These are phyloP conservation scores for Phytopythium vexans DNA, from an alignment of 352 stramenopile species.

Conservation along the genomic window DNA sequence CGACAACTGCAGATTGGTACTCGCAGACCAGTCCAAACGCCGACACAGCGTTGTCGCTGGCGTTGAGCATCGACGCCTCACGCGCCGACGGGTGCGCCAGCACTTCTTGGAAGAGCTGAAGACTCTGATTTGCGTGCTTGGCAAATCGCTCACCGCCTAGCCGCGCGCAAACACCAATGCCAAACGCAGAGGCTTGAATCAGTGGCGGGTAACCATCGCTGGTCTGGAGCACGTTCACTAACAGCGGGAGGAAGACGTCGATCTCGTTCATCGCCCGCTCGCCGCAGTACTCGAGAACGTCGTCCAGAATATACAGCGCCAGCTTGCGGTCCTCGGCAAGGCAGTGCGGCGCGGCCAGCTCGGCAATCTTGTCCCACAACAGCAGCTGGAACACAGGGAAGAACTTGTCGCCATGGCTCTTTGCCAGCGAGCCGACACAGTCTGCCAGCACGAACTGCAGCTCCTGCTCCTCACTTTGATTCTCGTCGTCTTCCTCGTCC, in stretches of 20 bases:
- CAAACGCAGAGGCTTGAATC: conserved; percentile 70
- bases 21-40: conserved; percentile 74
- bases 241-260: conserved; percentile 63
- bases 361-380: conserved; percentile 75
- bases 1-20: conserved; percentile 45
- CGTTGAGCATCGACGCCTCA: conserved; percentile 54
- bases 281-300: conserved; percentile 80
- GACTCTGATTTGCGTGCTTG: conserved; percentile 38
- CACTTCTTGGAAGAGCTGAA: conserved; percentile 61
- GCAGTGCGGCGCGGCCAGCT: conserved; percentile 61
- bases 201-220: conserved; percentile 53
- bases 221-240: conserved; percentile 61
- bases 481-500: conserved; percentile 54
- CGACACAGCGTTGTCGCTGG: conserved; percentile 77
- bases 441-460: conserved; percentile 81
- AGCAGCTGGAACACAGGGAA: conserved; percentile 75
- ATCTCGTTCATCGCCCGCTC: conserved; percentile 39
- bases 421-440: conserved; percentile 69
- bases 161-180: conserved; percentile 64
- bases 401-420: conserved; percentile 59
- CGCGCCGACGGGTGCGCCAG: conserved; percentile 50
- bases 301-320: conserved; percentile 85
- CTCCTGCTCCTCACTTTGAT: conserved; percentile 51
- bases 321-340: conserved; percentile 76
- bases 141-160: conserved; percentile 52